Evolutionary conservation across 352 stramenopile genomes (phyloP), one percentile per base, ranked within the genome.

Genomic region (Phytophthora uliginosa): DNA sequence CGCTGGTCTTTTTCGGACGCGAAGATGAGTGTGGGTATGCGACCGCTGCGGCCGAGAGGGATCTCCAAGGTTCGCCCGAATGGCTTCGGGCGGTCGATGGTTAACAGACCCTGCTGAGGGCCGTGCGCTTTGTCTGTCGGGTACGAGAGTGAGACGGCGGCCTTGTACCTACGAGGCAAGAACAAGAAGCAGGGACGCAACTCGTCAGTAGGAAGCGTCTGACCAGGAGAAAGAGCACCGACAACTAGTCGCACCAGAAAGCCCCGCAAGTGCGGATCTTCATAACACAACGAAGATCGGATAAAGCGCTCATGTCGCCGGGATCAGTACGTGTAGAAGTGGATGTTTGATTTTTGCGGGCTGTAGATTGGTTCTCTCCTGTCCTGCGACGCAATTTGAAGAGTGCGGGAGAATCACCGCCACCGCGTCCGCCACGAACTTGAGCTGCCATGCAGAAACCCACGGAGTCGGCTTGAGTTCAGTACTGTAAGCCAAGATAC

Each of bases 181-280:
- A 57, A 69, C 63, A 69, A 55, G 52, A 63, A 69, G 52, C 8
- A 36, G 28, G 20, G 34, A 58, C 33, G 8, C 56, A 26, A 12
- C 17, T 24, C 17, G 28, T 55, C 38, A 34, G 28, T 24, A n/a
- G 18, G 31, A 71, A 18, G 20, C 10, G 8, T 17, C 6, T n/a
- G 9, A 9, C n/a, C 12, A 50, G 12, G 20, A 15, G 51, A 69
- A 28, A 52, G 15, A 51, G 56, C 13, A 52, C 2, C 22, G 33
- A n/a, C 18, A 60, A 36, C 52, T 56, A 20, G 18, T 9, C 57
- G 7, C 52, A 66, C 64, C 64, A 71, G 64, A 71, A 71, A 59
- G 59, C 40, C 12, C 64, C 48, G 38, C 28, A 71, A 20, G 54
- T 47, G 20, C 42, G 64, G 34, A 71, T 61, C 22, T 66, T 71